Base-by-base conservation (phyloP, 2,329 filamentous ascomycete species). In the Coniochaeta sp. region DNA sequence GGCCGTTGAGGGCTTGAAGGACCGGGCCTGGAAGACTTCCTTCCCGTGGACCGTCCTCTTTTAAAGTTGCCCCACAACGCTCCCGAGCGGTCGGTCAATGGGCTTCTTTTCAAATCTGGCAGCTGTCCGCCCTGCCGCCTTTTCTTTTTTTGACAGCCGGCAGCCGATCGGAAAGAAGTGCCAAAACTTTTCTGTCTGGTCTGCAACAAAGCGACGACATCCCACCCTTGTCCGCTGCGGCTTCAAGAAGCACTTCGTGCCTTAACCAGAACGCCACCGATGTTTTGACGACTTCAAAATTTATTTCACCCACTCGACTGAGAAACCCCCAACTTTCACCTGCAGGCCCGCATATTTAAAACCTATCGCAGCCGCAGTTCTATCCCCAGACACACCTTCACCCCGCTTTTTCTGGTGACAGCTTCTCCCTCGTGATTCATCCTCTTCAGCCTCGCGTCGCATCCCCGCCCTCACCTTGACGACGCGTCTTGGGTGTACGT, bases 371-470 rank as follows among this genome's bases (percentile, higher is more conserved):
- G 47, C 47, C 47, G 47, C 47, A 52, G 47, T 52, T 52, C n/a
- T 24, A 28, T 52, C 24, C 47, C 22, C 47, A 30, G 24, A 52
- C 47, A 52, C 26, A 28, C 22, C 19, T 28, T 22, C 16, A n/a
- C 10, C 47, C 47, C 47, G 17, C 17, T n/a, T 52, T 52, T 52
- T 52, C 47, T 52, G 22, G 24, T 19, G 42, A 47, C 8, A 47
- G 38, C 9, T 16, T 40, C n/a, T 17, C 34, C 16, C 38, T 47
- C 42, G 47, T 28, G 40, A 50, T 52, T 9, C 57, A 22, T 30
- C 40, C 16, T 42, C 14, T 24, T 58, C 57, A 58, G 57, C 57
- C 57, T 58, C 28, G 57, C 34, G 40, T 52, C 40, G 42, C 30
- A 36, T 9, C 34, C 26, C 42, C 26, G 22, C 57, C 26, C 17